Evolutionary conservation across 2,329 filamentous ascomycete species (phyloP).

Genomic region (Fusarium nelsonii): DNA sequence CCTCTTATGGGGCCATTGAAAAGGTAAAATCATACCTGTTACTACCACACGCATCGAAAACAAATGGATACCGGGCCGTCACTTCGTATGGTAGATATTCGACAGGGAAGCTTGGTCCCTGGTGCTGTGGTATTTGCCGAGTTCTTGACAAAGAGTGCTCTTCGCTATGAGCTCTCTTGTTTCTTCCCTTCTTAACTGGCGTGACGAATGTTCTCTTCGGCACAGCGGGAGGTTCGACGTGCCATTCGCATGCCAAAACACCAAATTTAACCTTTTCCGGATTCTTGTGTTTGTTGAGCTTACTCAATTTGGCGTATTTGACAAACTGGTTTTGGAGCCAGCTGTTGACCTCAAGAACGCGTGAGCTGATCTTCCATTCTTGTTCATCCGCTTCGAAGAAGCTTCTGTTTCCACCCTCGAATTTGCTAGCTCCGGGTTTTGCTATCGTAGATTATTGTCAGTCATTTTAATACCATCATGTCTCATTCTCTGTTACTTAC

Average conservation of each 20-base stretch:
- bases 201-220: constrained; percentile 18
- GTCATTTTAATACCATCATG: background rate
- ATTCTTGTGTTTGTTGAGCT: constrained; percentile 48
- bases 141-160: constrained; percentile 38
- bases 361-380: constrained; percentile 54
- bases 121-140: constrained; percentile 28
- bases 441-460: constrained; percentile 24
- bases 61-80: constrained; percentile 35
- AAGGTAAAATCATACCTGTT: constrained; percentile 48
- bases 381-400: constrained; percentile 53
- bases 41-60: constrained; percentile 39
- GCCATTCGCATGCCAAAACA: constrained; percentile 59
- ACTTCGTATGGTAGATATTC: constrained; percentile 13
- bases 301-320: constrained; percentile 53
- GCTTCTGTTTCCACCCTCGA: constrained; percentile 42
- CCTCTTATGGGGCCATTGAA: constrained; percentile 28
- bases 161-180: constrained; percentile 46
- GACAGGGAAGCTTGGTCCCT: background rate
- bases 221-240: constrained; percentile 41
- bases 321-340: constrained; percentile 58
- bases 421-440: constrained; percentile 17
- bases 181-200: constrained; percentile 45
- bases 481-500: constrained; percentile 13
- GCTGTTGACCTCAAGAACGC: constrained; percentile 52
- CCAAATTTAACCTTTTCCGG: constrained; percentile 57